Conservation (phyloP, 2,329 filamentous ascomycete genomes). For the Cordyceps farinosa region DNA sequence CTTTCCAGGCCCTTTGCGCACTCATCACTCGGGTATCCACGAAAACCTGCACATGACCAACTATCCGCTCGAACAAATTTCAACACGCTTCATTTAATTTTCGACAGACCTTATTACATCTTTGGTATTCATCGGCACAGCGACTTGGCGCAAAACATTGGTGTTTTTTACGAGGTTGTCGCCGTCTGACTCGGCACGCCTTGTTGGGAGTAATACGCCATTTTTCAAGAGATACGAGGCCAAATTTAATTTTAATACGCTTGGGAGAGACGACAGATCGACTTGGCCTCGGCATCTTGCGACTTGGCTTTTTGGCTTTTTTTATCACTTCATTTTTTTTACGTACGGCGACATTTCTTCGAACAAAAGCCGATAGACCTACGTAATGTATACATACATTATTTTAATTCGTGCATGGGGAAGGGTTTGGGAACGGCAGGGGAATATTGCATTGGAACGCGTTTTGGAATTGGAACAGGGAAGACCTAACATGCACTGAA, state of each 20-base stretch:
- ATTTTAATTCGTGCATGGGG: conserved; percentile 35
- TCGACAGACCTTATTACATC: conserved; percentile 33
- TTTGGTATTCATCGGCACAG: conserved; percentile 41
- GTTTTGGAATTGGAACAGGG: background rate
- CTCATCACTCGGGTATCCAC: background rate
- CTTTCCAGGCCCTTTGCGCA: background rate
- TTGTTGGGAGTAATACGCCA: conserved; percentile 9
- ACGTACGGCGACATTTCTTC: conserved; percentile 30
- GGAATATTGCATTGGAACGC: conserved; percentile 27
- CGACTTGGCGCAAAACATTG: conserved; percentile 36
- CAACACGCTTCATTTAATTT: conserved; percentile 29
- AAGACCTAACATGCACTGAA: conserved; percentile 18
- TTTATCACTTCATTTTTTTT: conserved; percentile 12
- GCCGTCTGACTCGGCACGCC: background rate
- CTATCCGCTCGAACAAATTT: conserved; percentile 26
- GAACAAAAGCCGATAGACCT: conserved; percentile 33
- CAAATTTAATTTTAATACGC: conserved; percentile 17
- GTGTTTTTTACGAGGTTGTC: conserved; percentile 11
- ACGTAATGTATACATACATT: conserved; percentile 38
- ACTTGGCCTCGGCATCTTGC: conserved; percentile 7
- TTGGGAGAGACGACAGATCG: conserved; percentile 3
- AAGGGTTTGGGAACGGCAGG: conserved; percentile 27
- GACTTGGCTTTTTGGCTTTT: conserved; percentile 9
- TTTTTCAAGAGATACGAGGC: conserved; percentile 3
- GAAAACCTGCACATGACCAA: conserved; percentile 3